These are phyloP conservation scores for Lippia alba DNA, from an alignment of 305 asterid genomes.

Conservation along the genomic window DNA sequence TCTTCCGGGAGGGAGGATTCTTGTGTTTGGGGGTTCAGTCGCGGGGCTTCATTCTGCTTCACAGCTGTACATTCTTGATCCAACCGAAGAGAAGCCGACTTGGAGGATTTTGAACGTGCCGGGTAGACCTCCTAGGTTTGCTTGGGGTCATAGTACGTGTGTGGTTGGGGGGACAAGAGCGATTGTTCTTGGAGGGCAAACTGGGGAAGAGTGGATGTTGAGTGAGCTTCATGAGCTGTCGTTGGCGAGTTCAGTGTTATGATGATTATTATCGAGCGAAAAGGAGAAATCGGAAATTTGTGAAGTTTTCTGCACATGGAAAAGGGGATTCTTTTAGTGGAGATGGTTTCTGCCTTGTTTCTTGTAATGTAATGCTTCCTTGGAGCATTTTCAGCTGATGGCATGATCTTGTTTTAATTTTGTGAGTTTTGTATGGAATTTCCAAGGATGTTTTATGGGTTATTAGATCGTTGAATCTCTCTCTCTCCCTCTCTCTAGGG, in stretches of 20 bases:
- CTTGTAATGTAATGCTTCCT: constrained; percentile 39
- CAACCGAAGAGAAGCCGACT: constrained; percentile 89
- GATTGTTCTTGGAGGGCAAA: constrained; percentile 85
- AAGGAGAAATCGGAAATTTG: constrained; percentile 7
- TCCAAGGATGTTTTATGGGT: constrained; percentile 34
- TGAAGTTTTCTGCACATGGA: constrained; percentile 26
- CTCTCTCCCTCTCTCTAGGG: constrained; percentile 33
- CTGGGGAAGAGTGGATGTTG: constrained; percentile 96
- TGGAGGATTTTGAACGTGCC: constrained; percentile 92
- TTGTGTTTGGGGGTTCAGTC: constrained; percentile 87
- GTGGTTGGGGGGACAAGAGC: constrained; percentile 92
- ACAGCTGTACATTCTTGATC: constrained; percentile 85
- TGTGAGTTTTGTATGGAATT: constrained; percentile 49
- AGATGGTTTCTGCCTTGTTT: neutral
- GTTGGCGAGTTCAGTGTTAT: constrained; percentile 60
- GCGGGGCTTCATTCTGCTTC: constrained; percentile 96
- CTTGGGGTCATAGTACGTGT: constrained; percentile 93
- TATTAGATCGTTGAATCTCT: constrained; percentile 17
- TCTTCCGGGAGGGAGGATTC: constrained; percentile 84
- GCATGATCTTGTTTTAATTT: constrained; percentile 39
- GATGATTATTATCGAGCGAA: constrained; percentile 2
- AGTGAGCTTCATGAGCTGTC: constrained; percentile 85
- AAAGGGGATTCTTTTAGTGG: constrained; percentile 20
- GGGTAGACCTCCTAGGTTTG: constrained; percentile 86
- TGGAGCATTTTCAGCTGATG: constrained; percentile 37